Conservation (phyloP, 1,284 basidiomycete genomes). For the Pascua guehoae region DNA sequence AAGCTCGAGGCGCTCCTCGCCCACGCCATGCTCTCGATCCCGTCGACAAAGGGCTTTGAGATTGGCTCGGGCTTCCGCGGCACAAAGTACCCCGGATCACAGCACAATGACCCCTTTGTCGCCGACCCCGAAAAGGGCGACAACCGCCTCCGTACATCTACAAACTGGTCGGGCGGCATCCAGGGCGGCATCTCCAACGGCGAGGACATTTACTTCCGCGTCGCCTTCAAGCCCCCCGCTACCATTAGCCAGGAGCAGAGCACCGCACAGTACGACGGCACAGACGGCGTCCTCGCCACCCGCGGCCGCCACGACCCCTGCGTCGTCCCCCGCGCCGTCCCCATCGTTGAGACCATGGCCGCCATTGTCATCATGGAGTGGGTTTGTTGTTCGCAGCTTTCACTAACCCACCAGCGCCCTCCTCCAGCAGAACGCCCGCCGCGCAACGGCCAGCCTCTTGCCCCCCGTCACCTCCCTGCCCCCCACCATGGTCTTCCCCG, state of each 20-base stretch:
- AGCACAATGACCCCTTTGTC: slow-evolving; percentile 90
- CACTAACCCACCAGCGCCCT: slow-evolving; percentile 54
- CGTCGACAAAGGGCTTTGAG: slow-evolving; percentile 98
- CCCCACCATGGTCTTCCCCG: slow-evolving; percentile 61
- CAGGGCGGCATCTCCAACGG: slow-evolving; percentile 98
- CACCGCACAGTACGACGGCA: slow-evolving; percentile 91
- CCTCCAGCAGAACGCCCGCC: slow-evolving; percentile 78
- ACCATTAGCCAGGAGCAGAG: slow-evolving; percentile 91
- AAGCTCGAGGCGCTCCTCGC: slow-evolving; percentile 95
- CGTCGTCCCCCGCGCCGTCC: slow-evolving; percentile 92
- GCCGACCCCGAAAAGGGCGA: slow-evolving; percentile 56
- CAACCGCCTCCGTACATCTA: slow-evolving; percentile 67
- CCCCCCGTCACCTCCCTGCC: slow-evolving; percentile 80
- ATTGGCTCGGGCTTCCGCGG: slow-evolving; percentile 96
- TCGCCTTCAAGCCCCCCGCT: slow-evolving; percentile 97
- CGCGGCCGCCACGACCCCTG: slow-evolving; percentile 95
- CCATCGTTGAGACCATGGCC: slow-evolving; percentile 98
- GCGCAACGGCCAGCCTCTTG: slow-evolving; percentile 61
- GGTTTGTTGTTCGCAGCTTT: slow-evolving; percentile 20
- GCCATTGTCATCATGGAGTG: slow-evolving; percentile 90
- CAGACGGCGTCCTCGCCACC: slow-evolving; percentile 78
- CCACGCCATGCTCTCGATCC: slow-evolving; percentile 98
- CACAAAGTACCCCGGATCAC: slow-evolving; percentile 86
- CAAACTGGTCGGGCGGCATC: slow-evolving; percentile 96
- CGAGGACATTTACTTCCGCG: slow-evolving; percentile 94